These are phyloP conservation scores for Pachysandra terminalis DNA, from an alignment of 164 flowering plant genomes.

Conservation along the genomic window DNA sequence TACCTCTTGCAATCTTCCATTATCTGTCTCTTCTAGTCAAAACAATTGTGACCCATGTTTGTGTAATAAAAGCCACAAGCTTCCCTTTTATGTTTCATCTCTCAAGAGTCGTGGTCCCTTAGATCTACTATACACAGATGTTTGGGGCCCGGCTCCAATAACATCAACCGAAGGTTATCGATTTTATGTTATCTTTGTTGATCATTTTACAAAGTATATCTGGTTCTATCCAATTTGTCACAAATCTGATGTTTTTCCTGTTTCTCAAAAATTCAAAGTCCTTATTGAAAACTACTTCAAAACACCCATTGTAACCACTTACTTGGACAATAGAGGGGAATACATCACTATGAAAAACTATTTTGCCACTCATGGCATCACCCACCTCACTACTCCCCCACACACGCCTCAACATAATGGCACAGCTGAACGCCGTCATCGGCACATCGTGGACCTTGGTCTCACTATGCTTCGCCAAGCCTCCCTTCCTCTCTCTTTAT, in stretches of 20 bases:
- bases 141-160: slow-evolving; percentile 2
- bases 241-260: not conserved
- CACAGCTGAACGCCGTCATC: too few species aligned
- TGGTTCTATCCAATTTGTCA: not conserved
- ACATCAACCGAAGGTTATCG: not conserved
- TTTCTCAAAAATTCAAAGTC: not conserved
- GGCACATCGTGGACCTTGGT: too few species aligned
- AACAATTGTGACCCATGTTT: not conserved
- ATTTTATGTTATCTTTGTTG: slow-evolving; percentile 3
- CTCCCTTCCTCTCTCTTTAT: too few species aligned
- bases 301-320: not conserved
- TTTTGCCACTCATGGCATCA: not conserved
- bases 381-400: slow-evolving; percentile 2
- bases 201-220: slow-evolving; percentile 8
- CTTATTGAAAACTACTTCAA: not conserved
- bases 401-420: not conserved
- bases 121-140: not conserved
- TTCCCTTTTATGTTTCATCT: not conserved
- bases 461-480: too few species aligned
- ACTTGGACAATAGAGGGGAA: not conserved
- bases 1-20: not conserved
- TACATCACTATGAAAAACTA: not conserved
- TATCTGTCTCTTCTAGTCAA: not conserved
- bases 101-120: not conserved
- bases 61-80: slow-evolving; percentile 6